These are phyloP conservation scores for Aspergillus neoniger DNA, from an alignment of 2,329 filamentous ascomycete genomes.

Conservation along the genomic window DNA sequence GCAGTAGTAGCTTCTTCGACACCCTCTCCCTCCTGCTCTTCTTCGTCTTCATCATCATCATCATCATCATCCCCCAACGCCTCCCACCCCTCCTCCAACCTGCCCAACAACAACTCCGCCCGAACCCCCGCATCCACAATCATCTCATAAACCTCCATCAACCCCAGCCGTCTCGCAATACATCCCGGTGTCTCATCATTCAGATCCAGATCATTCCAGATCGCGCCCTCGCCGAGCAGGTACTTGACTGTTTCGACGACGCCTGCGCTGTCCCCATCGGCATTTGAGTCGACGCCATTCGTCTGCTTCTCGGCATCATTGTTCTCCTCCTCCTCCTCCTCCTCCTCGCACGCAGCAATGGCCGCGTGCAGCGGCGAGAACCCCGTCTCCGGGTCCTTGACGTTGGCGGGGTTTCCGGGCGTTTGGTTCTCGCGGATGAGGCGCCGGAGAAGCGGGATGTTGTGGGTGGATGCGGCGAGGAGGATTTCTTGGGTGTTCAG, in stretches of 20 bases:
- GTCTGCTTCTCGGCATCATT: not conserved
- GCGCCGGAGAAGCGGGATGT: slow-evolving; percentile 67
- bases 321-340: not conserved
- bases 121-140: slow-evolving; percentile 89
- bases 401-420: slow-evolving; percentile 62
- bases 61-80: slow-evolving; percentile 57
- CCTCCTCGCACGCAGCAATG: slow-evolving; percentile 68
- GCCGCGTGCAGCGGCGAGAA: slow-evolving; percentile 88
- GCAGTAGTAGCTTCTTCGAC: not conserved
- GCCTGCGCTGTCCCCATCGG: slow-evolving; percentile 8
- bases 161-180: slow-evolving; percentile 69
- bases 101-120: slow-evolving; percentile 80
- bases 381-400: slow-evolving; percentile 81
- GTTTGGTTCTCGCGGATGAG: slow-evolving; percentile 61
- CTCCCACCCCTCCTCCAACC: slow-evolving; percentile 83
- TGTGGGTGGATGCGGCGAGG: slow-evolving; percentile 66
- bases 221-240: slow-evolving; percentile 82
- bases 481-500: slow-evolving; percentile 60
- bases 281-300: slow-evolving; percentile 28
- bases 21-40: slow-evolving; percentile 19
- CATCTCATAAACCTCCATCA: slow-evolving; percentile 72
- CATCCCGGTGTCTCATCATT: slow-evolving; percentile 91
- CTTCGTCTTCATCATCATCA: slow-evolving; percentile 37
- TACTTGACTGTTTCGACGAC: slow-evolving; percentile 68
- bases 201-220: slow-evolving; percentile 93